Conservation (phyloP, 176 grass and related monocot species). For the Elaeis guineensis region DNA sequence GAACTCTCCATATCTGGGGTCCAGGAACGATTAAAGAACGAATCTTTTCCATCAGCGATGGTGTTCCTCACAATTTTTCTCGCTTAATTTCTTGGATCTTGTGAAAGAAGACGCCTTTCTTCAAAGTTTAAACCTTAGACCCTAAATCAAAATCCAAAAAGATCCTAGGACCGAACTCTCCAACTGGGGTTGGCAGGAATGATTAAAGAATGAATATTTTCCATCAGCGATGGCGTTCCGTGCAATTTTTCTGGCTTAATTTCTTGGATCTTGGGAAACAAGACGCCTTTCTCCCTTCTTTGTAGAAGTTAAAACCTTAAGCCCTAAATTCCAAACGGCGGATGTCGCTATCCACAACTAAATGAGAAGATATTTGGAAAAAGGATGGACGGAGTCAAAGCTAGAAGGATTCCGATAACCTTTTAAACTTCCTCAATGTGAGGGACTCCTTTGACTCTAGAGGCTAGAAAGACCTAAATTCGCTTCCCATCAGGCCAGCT, state of each 20-base stretch:
- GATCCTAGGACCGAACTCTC: background rate
- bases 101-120: background rate
- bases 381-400: no score
- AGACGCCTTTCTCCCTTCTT: no score
- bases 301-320: no score
- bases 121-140: background rate
- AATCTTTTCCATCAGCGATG: background rate
- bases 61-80: background rate
- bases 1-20: background rate
- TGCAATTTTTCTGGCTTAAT: background rate
- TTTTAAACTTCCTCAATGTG: no score
- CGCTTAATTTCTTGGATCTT: background rate
- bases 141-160: background rate
- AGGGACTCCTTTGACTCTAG: no score
- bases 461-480: no score
- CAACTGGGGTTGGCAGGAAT: background rate
- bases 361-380: no score
- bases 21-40: background rate
- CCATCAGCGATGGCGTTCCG: background rate
- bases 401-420: no score
- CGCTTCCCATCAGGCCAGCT: no score
- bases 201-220: background rate
- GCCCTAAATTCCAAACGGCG: no score
- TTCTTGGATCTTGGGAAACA: constrained; percentile 1
- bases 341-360: no score